These are phyloP conservation scores for Magnusiomyces sp. DNA, from an alignment of 1,139 yeast genomes.

Conservation along the genomic window DNA sequence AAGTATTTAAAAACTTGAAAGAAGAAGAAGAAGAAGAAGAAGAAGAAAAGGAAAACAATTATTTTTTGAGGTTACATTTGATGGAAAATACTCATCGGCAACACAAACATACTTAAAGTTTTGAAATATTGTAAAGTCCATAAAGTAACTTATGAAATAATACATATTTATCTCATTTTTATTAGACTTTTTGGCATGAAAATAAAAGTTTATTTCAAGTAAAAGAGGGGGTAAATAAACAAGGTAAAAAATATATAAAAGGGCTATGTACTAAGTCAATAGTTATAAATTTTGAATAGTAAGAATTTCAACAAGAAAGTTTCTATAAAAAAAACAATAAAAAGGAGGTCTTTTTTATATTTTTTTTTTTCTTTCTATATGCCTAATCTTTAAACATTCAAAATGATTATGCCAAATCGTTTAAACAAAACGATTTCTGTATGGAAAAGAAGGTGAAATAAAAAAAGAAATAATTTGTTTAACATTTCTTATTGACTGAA, in stretches of 20 bases:
- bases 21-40: too few relatives aligned
- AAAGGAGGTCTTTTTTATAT: not conserved
- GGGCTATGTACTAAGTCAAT: not conserved
- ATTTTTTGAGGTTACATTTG: too few relatives aligned
- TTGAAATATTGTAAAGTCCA: too few relatives aligned
- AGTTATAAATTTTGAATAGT: too few relatives aligned
- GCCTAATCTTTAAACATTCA: not conserved
- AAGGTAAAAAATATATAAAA: not conserved
- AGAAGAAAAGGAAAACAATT: too few relatives aligned
- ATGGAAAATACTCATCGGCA: too few relatives aligned
- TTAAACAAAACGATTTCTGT: not conserved
- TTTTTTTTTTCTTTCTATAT: not conserved
- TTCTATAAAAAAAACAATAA: not conserved
- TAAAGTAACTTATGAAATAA: too few relatives aligned
- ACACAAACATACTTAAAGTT: too few relatives aligned
- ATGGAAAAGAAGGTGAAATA: too few relatives aligned
- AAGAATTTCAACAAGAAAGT: not conserved
- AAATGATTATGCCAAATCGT: not conserved
- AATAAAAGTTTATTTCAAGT: not conserved
- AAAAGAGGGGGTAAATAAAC: slow-evolving; percentile 4
- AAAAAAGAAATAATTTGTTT: too few relatives aligned
- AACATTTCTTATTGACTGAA: too few relatives aligned
- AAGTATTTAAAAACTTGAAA: too few relatives aligned
- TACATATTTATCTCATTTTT: not conserved
- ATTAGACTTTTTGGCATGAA: not conserved